A percentile compares a stretch with the other conserved stretches of the same genome.
These are phyloP conservation scores for Beauveria sp. DNA, from an alignment of 2,329 filamentous ascomycete genomes.

Conservation along the genomic window DNA sequence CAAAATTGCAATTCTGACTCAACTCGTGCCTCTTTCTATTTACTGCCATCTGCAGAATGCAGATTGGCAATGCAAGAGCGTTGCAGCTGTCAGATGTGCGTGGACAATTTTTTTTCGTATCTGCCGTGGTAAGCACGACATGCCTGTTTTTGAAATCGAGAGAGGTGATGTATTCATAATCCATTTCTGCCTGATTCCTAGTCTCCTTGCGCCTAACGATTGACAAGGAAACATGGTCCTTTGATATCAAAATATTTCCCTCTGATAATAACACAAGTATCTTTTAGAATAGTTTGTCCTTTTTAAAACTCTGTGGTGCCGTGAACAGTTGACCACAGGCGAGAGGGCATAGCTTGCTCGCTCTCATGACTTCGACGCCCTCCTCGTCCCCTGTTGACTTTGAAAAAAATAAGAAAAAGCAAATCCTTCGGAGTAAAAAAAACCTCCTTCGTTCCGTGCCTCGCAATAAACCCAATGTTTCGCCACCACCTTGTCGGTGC, in stretches of 20 bases:
- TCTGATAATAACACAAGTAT: slow-evolving; percentile 6
- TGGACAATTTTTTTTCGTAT: background rate
- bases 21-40: background rate
- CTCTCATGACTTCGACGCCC: background rate
- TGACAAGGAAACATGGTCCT: background rate
- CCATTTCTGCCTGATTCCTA: background rate
- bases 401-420: background rate
- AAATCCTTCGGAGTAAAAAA: background rate
- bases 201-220: background rate
- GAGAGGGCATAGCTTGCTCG: background rate
- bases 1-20: background rate
- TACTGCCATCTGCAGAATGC: background rate
- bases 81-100: too few species aligned
- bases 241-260: background rate
- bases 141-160: background rate
- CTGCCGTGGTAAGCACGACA: background rate
- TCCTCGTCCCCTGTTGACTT: background rate
- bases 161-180: slow-evolving; percentile 6
- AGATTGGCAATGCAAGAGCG: too few species aligned
- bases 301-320: background rate
- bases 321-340: background rate
- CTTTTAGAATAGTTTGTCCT: background rate
- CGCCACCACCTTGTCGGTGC: background rate
- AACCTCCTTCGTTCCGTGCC: background rate
- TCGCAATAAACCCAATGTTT: background rate